phyloP scores from a whole-genome alignment of 2,329 filamentous ascomycete genomes.

The Raffaelea ambrosiae region DNA sequence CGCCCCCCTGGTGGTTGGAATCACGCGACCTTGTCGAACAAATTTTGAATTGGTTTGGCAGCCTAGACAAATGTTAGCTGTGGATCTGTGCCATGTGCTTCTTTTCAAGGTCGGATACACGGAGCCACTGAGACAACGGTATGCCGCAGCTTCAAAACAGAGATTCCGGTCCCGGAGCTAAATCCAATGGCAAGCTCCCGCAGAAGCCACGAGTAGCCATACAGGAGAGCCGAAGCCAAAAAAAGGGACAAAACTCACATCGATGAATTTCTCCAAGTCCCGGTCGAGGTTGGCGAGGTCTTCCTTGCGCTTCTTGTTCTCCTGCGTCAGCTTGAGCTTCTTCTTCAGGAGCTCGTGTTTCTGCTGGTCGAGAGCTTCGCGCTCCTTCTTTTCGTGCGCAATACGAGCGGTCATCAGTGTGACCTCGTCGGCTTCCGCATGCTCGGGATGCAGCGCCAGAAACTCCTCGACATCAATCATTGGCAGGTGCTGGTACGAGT shows the following conservation, averaged over 20 bases:
- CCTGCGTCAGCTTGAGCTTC: conserved; percentile 53
- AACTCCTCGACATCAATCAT: conserved; percentile 81
- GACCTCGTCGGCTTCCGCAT: conserved; percentile 63
- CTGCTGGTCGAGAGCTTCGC: conserved; percentile 77
- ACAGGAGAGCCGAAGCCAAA: no score
- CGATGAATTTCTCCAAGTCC: conserved; percentile 89
- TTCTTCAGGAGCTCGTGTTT: conserved; percentile 65
- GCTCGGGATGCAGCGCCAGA: conserved; percentile 65
- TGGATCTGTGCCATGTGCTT: no score
- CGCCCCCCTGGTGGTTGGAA: no score
- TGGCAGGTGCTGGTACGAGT: conserved; percentile 80
- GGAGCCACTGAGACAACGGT: no score
- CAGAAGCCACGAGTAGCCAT: neutral
- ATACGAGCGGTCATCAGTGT: conserved; percentile 84
- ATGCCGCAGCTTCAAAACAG: no score
- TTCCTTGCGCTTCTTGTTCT: conserved; percentile 89
- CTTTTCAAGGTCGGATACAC: no score
- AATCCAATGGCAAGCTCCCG: neutral
- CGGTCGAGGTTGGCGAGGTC: conserved; percentile 85
- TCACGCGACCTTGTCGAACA: conserved; percentile 66
- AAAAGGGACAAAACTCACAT: conserved; percentile 60
- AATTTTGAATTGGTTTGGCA: conserved; percentile 78
- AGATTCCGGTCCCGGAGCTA: no score
- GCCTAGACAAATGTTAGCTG: conserved; percentile 44
- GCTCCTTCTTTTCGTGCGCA: conserved; percentile 78